Base-by-base conservation (phyloP, 805 yeast genomes). In the Pichia ethanolica region DNA sequence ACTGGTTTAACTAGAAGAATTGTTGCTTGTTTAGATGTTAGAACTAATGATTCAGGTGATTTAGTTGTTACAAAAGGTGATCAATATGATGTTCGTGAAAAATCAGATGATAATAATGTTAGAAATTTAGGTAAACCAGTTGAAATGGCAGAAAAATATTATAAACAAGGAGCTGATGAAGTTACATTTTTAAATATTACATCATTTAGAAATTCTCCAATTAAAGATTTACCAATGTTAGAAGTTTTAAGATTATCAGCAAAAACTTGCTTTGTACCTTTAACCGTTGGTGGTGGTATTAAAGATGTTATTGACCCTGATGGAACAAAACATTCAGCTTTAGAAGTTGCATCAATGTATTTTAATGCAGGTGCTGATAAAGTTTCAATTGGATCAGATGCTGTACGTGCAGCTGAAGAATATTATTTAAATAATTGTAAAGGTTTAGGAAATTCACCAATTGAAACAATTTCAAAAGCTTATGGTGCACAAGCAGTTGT, bases 221-320 rank as follows among this genome's bases (percentile, higher is more conserved):
- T 91, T 43, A 80, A 75, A 53, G 99, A 93, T 63, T 82, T 91
- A 45, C 99, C 99, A 30, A 93, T 93, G 99, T 72, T 93, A 48
- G 90, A 89, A 58, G 97, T 93, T 3, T 72, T 93, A 56, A 80
- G 77, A 53, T 70, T 72, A 52, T 86, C 97, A 0, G 95, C 97
- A 11, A 83, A 85, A 65, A 83, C 95, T 1, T 86, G 91, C 45
- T 93, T 93, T 69, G 99, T 93, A 12, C 99, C 99, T 8, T 73
- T 93, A 54, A 93, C 99, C 0, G 96, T 93, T 39, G 99, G 99
- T 41, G 99, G 99, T 50, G 99, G 99, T 43, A 93, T 93, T 55
- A 82, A 87, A 56, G 98, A 91, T 64, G 80, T 88, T 56, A 77
- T 78, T 30, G 98, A 93, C 57, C 95, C 96, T 1, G 87, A 78